Base-by-base conservation (phyloP, 2,329 filamentous ascomycete species). In the Cladorrhinum sp. region DNA sequence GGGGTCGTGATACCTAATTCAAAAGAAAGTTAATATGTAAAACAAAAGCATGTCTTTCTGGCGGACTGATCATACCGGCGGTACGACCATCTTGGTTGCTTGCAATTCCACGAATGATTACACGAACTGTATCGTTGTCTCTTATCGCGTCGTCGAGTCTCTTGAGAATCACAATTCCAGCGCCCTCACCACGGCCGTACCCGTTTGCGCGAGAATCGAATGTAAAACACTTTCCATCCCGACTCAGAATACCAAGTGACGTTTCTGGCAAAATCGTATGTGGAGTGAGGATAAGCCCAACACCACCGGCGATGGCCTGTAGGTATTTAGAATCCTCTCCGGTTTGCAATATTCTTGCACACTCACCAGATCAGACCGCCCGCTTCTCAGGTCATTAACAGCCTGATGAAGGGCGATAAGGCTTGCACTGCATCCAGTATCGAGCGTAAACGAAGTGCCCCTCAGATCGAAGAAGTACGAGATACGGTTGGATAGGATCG, bases 101-200 rank as follows among this genome's bases (percentile, higher is more conserved):
- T 61, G 67, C 4, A 70, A 60, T 48, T 67, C 65, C n/a, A 69
- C 0, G 73, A 72, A 66, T 63, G 74, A 55, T 76, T 73, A 58
- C 75, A 68, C 52, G 65, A 12, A 71, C 62, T 49, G 59, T 63
- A 13, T 80, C 63, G 10, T 77, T 78, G 50, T 76, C 62, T 1
- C 73, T 76, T 38, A 78, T 72, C 1, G 74, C 73, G 1, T 36
- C 20, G 8, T 61, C 55, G 0, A 83, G 67, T 0, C 69, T 72
- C 68, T 82, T 82, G 1, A 84, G 62, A 1, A 81, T 57, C 3
- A 83, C 54, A 7, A 71, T 68, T 0, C 69, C 76, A n/a, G 76
- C 69, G 2, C 79, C 81, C 65, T 84, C 81, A 3, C 78, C 80
- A n/a, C 80, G 74, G 0, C 71, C 76, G 62, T 83, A 84, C 2